phyloP scores from a whole-genome alignment of 805 yeast species.

The Ogataea ganodermae region DNA sequence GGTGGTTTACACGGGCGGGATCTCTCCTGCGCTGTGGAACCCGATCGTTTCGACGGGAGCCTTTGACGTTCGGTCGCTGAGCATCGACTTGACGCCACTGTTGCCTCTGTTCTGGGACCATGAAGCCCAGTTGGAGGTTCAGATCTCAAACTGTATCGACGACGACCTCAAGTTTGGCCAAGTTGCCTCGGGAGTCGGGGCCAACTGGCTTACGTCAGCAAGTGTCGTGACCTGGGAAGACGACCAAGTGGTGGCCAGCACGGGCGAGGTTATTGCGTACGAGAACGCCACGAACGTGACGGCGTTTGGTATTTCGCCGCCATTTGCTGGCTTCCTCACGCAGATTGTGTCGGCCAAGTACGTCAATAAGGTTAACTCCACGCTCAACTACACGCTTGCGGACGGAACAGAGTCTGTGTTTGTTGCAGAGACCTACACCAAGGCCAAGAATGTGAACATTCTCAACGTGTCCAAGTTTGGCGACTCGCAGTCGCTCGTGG shows the following conservation, averaged over 20 bases:
- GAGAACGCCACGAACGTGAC: constrained; percentile 35
- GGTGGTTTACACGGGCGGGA: constrained; percentile 77
- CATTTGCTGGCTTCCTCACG: constrained; percentile 37
- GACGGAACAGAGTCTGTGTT: constrained; percentile 40
- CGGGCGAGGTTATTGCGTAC: constrained; percentile 39
- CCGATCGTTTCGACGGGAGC: constrained; percentile 76
- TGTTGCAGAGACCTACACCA: constrained; percentile 33
- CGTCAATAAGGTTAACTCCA: constrained; percentile 37
- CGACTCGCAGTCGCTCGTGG: constrained; percentile 36
- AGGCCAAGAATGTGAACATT: constrained; percentile 40
- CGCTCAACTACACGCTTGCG: constrained; percentile 38
- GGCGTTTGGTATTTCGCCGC: constrained; percentile 40
- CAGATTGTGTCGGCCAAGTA: constrained; percentile 44
- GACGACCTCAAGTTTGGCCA: constrained; percentile 35
- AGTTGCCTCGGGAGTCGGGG: constrained; percentile 40
- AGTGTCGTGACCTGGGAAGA: constrained; percentile 58
- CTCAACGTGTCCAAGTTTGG: constrained; percentile 44
- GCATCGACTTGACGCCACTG: constrained; percentile 68
- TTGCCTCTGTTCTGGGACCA: constrained; percentile 68
- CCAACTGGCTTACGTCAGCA: constrained; percentile 64
- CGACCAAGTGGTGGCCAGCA: constrained; percentile 37
- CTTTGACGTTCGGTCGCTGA: constrained; percentile 70
- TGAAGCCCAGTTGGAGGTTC: constrained; percentile 42
- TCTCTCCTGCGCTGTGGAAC: constrained; percentile 78
- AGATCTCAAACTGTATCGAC: constrained; percentile 54